A percentile compares a stretch with the other conserved stretches of the same genome.
phyloP scores from a whole-genome alignment of 805 yeast genomes.

The Wickerhamiella spandovensis region DNA sequence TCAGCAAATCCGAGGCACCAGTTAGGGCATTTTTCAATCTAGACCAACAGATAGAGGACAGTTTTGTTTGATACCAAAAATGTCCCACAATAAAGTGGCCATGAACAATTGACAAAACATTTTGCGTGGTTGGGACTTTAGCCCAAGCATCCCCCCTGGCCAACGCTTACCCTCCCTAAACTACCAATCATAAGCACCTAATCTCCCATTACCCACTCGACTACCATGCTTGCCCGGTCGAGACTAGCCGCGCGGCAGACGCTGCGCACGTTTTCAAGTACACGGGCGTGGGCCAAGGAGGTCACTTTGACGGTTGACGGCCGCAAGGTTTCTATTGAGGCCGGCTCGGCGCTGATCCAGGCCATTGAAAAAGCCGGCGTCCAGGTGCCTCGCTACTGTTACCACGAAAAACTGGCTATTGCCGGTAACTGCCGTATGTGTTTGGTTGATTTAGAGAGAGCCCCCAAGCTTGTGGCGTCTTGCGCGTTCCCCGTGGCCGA shows the following conservation, averaged over 20 bases:
- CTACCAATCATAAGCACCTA: conserved; percentile 2
- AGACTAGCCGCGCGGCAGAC: conserved; percentile 3
- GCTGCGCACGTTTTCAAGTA: conserved; percentile 24
- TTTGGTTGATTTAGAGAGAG: conserved; percentile 75
- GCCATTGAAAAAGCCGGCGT: conserved; percentile 90
- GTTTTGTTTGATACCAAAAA: not conserved
- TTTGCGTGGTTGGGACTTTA: not conserved
- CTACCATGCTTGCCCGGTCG: conserved; percentile 2
- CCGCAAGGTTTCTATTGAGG: conserved; percentile 60
- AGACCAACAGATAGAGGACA: conserved; percentile 8
- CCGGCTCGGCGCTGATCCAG: conserved; percentile 78
- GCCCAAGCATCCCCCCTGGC: not conserved
- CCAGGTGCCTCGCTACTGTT: conserved; percentile 77
- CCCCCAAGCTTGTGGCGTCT: conserved; percentile 81
- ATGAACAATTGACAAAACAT: conserved; percentile 4
- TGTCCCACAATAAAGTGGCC: conserved; percentile 3
- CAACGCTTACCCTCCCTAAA: conserved; percentile 2
- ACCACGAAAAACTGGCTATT: conserved; percentile 78
- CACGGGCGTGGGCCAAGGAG: conserved; percentile 33
- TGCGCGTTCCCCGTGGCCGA: conserved; percentile 87
- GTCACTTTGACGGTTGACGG: conserved; percentile 53
- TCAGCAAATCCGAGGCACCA: conserved; percentile 7
- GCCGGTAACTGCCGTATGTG: conserved; percentile 95
- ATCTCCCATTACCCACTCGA: conserved; percentile 1
- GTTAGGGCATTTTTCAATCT: conserved; percentile 7